Evolutionary conservation across 2,329 filamentous ascomycete species (phyloP).

Genomic region (Cladophialophora bantiana): DNA sequence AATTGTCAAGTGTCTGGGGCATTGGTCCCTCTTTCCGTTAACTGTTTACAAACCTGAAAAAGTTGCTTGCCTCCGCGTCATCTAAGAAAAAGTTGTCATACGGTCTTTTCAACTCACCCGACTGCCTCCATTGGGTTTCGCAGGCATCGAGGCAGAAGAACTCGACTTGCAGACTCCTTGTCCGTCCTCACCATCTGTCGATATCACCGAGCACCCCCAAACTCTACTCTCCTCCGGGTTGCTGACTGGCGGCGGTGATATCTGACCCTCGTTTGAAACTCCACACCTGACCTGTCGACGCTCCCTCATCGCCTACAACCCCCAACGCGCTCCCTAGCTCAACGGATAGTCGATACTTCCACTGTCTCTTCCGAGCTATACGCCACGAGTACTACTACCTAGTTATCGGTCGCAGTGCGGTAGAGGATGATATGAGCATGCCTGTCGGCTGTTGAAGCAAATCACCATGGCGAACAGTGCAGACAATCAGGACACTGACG

Average conservation of each 20-base stretch:
- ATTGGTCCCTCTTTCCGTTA: slow-evolving; percentile 11
- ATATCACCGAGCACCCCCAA: neutral
- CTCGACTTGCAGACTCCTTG: neutral
- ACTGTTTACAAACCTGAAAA: slow-evolving; percentile 7
- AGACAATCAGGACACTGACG: slow-evolving; percentile 53
- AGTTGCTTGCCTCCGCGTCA: slow-evolving; percentile 2
- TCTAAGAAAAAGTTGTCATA: slow-evolving; percentile 3
- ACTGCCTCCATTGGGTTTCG: neutral
- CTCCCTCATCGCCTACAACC: neutral
- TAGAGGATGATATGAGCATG: slow-evolving; percentile 26
- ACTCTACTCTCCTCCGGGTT: neutral
- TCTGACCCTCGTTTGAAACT: slow-evolving; percentile 1
- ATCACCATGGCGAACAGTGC: slow-evolving; percentile 44
- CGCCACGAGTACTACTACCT: neutral
- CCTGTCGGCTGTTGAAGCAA: slow-evolving; percentile 10
- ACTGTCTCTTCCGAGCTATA: neutral
- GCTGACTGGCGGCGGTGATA: slow-evolving; percentile 8
- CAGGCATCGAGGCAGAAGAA: neutral
- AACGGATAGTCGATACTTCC: neutral
- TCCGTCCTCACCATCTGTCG: neutral
- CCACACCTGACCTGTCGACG: neutral
- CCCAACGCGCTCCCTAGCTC: neutral
- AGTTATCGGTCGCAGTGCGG: neutral
- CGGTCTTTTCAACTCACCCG: slow-evolving; percentile 1
- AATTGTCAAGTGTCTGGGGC: neutral